Evolutionary conservation across 768 basidiomycete species (phyloP).

Genomic region (Hortiboletus campestris): DNA sequence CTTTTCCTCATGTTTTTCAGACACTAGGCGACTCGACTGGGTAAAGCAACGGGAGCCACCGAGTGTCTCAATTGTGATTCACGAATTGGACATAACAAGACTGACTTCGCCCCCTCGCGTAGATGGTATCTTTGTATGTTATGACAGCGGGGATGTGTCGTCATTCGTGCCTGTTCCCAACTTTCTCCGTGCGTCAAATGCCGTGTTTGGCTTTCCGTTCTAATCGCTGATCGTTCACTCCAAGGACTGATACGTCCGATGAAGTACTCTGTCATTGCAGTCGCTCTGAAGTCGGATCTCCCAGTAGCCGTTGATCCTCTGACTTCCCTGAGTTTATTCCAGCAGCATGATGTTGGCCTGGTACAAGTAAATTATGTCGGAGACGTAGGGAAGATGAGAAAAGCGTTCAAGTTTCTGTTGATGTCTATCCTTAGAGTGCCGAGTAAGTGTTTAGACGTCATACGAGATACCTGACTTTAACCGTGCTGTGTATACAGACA

Average conservation of each 20-base stretch:
- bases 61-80: constrained; percentile 47
- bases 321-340: constrained; percentile 47
- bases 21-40: constrained; percentile 31
- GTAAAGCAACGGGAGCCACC: constrained; percentile 41
- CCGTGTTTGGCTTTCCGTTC: constrained; percentile 1
- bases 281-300: constrained; percentile 87
- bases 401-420: constrained; percentile 72
- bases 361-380: constrained; percentile 64
- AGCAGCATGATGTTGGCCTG: constrained; percentile 70
- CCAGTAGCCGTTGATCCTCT: constrained; percentile 56
- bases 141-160: constrained; percentile 61
- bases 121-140: constrained; percentile 84
- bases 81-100: constrained; percentile 57
- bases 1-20: constrained; percentile 30
- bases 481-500: constrained; percentile 28
- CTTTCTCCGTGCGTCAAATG: constrained; percentile 61
- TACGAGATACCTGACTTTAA: constrained; percentile 6
- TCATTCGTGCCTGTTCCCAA: constrained; percentile 68
- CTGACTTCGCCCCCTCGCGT: constrained; percentile 56
- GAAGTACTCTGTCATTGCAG: constrained; percentile 64
- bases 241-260: constrained; percentile 58
- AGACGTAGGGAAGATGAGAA: constrained; percentile 69
- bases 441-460: constrained; percentile 24
- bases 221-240: constrained; percentile 8
- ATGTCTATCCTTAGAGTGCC: constrained; percentile 56